A percentile compares a stretch with the other conserved stretches of the same genome.
Evolutionary conservation across 192 early-diverging fungal genomes (phyloP).

Genomic region (Dimargaris verticillata): DNA sequence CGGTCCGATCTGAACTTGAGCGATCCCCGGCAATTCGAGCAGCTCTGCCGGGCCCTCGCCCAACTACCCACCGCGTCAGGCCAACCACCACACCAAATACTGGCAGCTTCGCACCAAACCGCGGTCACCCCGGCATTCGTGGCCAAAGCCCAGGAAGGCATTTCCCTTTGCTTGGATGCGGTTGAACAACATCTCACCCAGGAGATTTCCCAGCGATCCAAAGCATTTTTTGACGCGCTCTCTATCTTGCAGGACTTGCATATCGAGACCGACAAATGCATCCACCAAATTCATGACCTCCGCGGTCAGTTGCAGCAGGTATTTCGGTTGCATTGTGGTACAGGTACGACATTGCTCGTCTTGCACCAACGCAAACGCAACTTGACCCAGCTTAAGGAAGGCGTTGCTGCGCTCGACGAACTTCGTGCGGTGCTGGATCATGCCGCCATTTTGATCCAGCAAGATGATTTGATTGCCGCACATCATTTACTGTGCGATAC

Average conservation of each 20-base stretch:
- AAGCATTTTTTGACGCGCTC: conserved; percentile 89
- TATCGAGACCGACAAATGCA: conserved; percentile 76
- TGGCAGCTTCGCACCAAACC: no score
- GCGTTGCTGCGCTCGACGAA: conserved; percentile 54
- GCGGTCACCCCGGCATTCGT: conserved; percentile 49
- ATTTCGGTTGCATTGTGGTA: conserved; percentile 44
- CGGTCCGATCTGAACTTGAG: conserved; percentile 62
- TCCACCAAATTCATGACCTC: conserved; percentile 69
- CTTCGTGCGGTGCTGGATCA: conserved; percentile 65
- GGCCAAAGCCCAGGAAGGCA: conserved; percentile 48
- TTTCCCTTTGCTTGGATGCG: conserved; percentile 79
- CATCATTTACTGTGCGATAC: conserved; percentile 39
- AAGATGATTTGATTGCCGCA: conserved; percentile 76
- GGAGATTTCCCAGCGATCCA: conserved; percentile 87
- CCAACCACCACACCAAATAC: no score
- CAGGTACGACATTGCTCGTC: conserved; percentile 71
- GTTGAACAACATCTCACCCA: conserved; percentile 86
- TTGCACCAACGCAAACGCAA: conserved; percentile 60
- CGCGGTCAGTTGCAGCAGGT: conserved; percentile 46
- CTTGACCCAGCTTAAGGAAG: conserved; percentile 44
- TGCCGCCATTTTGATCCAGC: conserved; percentile 63
- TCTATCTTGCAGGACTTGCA: conserved; percentile 86
- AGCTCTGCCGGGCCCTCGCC: conserved; percentile 64
- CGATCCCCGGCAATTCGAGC: conserved; percentile 55
- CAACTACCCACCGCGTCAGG: no score